Percentiles rank a stretch among this genome's conserved stretches.
Conservation (phyloP, 306 rosid genomes). For the Cajanus cajan region DNA sequence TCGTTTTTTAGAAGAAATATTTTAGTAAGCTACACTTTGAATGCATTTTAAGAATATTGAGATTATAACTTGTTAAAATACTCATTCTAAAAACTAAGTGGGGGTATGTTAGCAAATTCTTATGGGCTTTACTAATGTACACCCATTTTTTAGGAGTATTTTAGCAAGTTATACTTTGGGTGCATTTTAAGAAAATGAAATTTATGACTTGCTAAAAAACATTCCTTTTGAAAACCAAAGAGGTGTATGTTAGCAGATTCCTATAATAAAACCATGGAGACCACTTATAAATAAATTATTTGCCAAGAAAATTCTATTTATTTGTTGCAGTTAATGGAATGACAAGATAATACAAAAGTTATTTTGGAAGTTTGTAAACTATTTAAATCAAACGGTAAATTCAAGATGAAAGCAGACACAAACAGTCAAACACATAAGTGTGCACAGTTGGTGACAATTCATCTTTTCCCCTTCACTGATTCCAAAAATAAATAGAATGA, state of each 20-base stretch:
- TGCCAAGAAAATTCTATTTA: neutral
- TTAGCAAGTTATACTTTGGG: neutral
- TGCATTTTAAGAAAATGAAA: too few relatives aligned
- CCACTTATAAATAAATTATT: neutral
- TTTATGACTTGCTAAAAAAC: too few relatives aligned
- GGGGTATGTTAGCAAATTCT: neutral
- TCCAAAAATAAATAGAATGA: slow-evolving; percentile 22
- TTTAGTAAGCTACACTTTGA: neutral
- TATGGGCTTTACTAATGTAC: neutral
- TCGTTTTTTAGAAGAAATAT: neutral
- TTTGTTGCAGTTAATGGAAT: neutral
- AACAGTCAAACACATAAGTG: slow-evolving; percentile 14
- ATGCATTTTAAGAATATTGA: too few relatives aligned
- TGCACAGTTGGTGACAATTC: slow-evolving; percentile 7
- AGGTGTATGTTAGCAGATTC: neutral
- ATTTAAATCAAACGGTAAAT: slow-evolving; percentile 1
- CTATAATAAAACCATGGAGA: neutral
- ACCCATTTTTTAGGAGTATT: neutral
- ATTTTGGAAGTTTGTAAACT: neutral
- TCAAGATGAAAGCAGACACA: slow-evolving; percentile 18
- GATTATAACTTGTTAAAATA: too few relatives aligned
- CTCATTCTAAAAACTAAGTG: too few relatives aligned
- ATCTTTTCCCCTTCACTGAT: slow-evolving; percentile 8
- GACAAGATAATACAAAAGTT: neutral
- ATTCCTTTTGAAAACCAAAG: too few relatives aligned